Base-by-base conservation (phyloP, 371 early-diverging fungal genomes). In the Basidiobolus meristosporus region DNA sequence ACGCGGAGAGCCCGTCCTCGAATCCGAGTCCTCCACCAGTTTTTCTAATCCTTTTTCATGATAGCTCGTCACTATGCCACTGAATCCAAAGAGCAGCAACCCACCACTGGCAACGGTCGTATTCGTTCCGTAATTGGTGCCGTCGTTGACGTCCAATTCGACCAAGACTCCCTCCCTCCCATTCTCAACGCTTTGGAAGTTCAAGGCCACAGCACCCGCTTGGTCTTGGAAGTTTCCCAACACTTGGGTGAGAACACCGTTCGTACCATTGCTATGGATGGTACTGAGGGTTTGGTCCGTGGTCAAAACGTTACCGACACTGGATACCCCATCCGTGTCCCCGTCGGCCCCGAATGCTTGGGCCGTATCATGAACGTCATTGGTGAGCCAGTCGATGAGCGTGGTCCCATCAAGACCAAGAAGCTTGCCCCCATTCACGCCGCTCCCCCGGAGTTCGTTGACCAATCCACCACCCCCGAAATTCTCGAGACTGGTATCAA, bases 251-350 rank as follows among this genome's bases (percentile, higher is more conserved):
- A 95, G 64, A 90, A 90, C 82, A 90, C 90, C 46, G 96, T 95
- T 52, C 87, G 96, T 60, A 90, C 90, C 53, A 91, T 90, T 83
- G 95, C 95, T 63, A 93, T 93, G 95, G 95, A 93, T 72, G 95
- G 52, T 48, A 52, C 68, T 26, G 81, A 80, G 67, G 96, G 96
- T 76, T 80, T 95, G 43, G 85, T 87, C 54, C 88, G 96, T 70
- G 96, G 96, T 42, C 96, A 92, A 69, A 65, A 74, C 45, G 95
- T 95, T 40, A 53, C 73, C 43, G 95, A 95, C 65, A 90, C 92
- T 33, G 92, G 95, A 54, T 63, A 75, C 41, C 92, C 95, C 53
- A 95, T 95, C 63, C 72, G 69, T 50, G 75, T 93, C 44, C 95
- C 95, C 30, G 91, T 86, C 52, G 95, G 95, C 46, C 81, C 80